Evolutionary conservation across 148 eudicot species (phyloP).

Genomic region (Dianthus caryophyllus): DNA sequence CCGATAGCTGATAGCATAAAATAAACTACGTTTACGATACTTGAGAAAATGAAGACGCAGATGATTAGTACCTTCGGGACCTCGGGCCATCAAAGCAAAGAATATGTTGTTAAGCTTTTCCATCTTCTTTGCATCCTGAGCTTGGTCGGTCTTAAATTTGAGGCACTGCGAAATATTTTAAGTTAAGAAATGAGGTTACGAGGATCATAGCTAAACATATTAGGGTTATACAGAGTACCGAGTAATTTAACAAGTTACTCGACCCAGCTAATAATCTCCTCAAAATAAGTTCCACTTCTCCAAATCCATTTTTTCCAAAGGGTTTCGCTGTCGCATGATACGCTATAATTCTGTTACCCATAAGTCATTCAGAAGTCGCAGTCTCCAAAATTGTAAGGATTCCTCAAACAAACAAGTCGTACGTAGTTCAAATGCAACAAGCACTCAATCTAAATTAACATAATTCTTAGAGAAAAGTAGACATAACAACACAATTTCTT

Average conservation of each 20-base stretch:
- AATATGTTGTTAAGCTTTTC: conserved; percentile 89
- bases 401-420: not conserved
- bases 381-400: not conserved
- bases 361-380: too few species aligned
- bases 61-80: conserved; percentile 65
- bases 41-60: not conserved
- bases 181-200: not conserved
- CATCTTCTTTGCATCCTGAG: conserved; percentile 93
- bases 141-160: conserved; percentile 93
- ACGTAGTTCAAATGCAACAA: not conserved
- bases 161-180: conserved; percentile 47
- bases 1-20: too few species aligned
- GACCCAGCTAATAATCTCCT: too few species aligned
- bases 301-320: too few species aligned
- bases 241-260: too few species aligned
- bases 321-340: too few species aligned
- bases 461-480: not conserved
- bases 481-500: too few species aligned
- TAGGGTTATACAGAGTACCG: too few species aligned
- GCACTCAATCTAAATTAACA: not conserved
- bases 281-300: too few species aligned
- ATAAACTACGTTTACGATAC: not conserved
- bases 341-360: too few species aligned
- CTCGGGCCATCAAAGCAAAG: conserved; percentile 89
- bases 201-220: conserved; percentile 1